Percentiles rank a stretch among this genome's conserved stretches.
phyloP scores from a whole-genome alignment of 1,139 yeast species.

The Pneumocystis oryctolagi region DNA sequence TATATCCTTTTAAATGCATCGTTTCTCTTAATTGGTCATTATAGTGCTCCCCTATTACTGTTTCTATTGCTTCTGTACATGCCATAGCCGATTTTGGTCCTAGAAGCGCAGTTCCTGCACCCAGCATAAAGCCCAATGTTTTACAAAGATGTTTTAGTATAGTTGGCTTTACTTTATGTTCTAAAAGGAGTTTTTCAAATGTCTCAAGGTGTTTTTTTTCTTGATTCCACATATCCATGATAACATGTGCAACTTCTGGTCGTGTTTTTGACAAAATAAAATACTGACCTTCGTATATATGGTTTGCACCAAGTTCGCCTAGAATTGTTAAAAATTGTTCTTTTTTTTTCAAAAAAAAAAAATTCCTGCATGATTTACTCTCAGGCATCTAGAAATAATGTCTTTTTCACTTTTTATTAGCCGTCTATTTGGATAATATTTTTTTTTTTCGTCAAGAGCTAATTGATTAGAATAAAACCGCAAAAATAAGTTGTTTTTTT shows the following conservation, averaged over 20 bases:
- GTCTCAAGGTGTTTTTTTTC: conserved; percentile 81
- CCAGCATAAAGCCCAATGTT: conserved; percentile 73
- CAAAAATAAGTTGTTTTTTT: not conserved
- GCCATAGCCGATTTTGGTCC: conserved; percentile 99
- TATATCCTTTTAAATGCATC: conserved; percentile 39
- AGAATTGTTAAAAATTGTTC: not conserved
- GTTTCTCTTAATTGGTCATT: conserved; percentile 74
- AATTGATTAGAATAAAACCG: not conserved
- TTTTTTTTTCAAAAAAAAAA: not conserved
- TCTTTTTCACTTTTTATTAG: not conserved
- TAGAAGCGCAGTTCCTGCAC: conserved; percentile 69
- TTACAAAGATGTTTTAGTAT: conserved; percentile 87
- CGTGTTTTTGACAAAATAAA: conserved; percentile 51
- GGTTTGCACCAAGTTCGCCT: conserved; percentile 95
- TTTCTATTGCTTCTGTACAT: conserved; percentile 96
- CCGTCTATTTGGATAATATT: not conserved
- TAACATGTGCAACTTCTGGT: conserved; percentile 47
- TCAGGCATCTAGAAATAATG: not conserved
- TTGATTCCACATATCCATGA: conserved; percentile 97
- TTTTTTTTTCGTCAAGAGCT: not conserved
- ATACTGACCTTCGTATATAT: conserved; percentile 83
- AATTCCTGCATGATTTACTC: not conserved
- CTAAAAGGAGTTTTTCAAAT: conserved; percentile 60
- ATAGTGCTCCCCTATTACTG: conserved; percentile 93
- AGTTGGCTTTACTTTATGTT: conserved; percentile 79